Conservation (phyloP, 164 flowering plant species). For the Warburgia ugandensis region DNA sequence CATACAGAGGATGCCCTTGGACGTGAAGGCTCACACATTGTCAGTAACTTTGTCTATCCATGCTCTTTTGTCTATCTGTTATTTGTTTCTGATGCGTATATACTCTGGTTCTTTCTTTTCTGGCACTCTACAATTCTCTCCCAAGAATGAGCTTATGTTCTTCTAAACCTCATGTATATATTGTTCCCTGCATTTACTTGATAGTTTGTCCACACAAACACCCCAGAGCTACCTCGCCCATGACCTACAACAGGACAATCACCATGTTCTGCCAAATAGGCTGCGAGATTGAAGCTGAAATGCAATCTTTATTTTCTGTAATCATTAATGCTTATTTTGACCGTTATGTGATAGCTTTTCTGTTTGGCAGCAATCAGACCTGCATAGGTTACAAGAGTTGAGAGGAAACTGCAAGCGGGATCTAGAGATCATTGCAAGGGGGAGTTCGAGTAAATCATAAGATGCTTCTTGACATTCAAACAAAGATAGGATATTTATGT, state of each 20-base stretch:
- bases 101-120: background rate
- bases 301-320: background rate
- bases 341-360: background rate
- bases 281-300: too few species aligned
- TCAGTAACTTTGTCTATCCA: slow-evolving; percentile 27
- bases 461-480: too few species aligned
- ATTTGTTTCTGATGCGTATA: too few species aligned
- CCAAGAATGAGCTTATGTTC: background rate
- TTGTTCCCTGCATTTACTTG: background rate
- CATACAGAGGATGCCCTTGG: slow-evolving; percentile 50
- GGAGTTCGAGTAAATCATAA: slow-evolving; percentile 23
- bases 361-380: slow-evolving; percentile 49
- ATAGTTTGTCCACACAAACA: too few species aligned
- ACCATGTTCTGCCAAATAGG: too few species aligned
- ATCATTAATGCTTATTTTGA: background rate
- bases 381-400: slow-evolving; percentile 40
- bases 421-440: slow-evolving; percentile 34
- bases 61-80: too few species aligned
- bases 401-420: slow-evolving; percentile 69
- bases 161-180: too few species aligned
- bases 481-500: too few species aligned
- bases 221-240: too few species aligned
- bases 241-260: too few species aligned
- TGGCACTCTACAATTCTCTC: background rate
- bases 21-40: slow-evolving; percentile 61